A percentile compares a stretch with the other conserved stretches of the same genome.
phyloP scores from a whole-genome alignment of 2,329 filamentous ascomycete species.

The Fusarium transvaalense region DNA sequence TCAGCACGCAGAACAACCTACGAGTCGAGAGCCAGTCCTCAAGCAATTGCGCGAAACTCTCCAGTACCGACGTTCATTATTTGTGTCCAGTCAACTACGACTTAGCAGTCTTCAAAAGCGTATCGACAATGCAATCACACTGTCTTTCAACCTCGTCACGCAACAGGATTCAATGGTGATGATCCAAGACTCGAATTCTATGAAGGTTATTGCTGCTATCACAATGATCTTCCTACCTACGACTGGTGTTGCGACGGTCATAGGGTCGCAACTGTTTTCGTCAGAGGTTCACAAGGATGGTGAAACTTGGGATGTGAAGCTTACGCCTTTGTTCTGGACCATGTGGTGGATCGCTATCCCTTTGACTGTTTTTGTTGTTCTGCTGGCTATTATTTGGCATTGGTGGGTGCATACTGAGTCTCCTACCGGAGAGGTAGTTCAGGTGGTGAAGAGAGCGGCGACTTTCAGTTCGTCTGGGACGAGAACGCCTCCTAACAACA shows the following conservation, averaged over 20 bases:
- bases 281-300: slow-evolving; percentile 37
- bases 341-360: slow-evolving; percentile 51
- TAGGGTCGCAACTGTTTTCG: slow-evolving; percentile 48
- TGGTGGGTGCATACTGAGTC: slow-evolving; percentile 49
- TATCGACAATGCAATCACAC: slow-evolving; percentile 52
- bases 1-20: neutral
- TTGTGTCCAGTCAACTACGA: slow-evolving; percentile 53
- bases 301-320: slow-evolving; percentile 41
- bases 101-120: slow-evolving; percentile 53
- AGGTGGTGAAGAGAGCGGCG: slow-evolving; percentile 40
- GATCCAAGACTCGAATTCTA: slow-evolving; percentile 53
- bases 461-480: slow-evolving; percentile 35
- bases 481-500: slow-evolving; percentile 21
- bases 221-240: slow-evolving; percentile 56
- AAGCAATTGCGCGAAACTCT: slow-evolving; percentile 49
- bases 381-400: slow-evolving; percentile 48
- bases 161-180: slow-evolving; percentile 54
- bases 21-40: slow-evolving; percentile 29
- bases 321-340: slow-evolving; percentile 49
- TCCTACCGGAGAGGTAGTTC: slow-evolving; percentile 35
- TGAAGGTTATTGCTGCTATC: slow-evolving; percentile 55
- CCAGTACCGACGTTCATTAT: slow-evolving; percentile 51
- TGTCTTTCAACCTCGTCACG: slow-evolving; percentile 55
- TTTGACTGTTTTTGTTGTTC: slow-evolving; percentile 44
- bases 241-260: slow-evolving; percentile 52